A percentile compares a stretch with the other conserved stretches of the same genome.
Conservation (phyloP, 768 basidiomycete genomes). For the Tricholoma sp. region DNA sequence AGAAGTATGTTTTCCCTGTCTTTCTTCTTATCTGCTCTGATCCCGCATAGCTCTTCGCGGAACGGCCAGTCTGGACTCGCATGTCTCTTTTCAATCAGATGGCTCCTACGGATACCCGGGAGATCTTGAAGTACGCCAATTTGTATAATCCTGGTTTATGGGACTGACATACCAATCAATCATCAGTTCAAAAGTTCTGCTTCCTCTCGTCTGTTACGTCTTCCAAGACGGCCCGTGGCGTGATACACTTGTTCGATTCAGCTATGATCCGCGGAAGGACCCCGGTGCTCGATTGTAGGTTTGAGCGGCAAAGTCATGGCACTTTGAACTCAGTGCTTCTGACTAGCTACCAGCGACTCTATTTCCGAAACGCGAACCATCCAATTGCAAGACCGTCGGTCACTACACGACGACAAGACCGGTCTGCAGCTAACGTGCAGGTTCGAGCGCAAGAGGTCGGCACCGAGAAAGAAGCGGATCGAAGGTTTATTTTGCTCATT, state of each 20-base stretch:
- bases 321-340: not conserved
- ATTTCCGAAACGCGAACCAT: conserved; percentile 85
- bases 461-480: conserved; percentile 35
- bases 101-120: conserved; percentile 55
- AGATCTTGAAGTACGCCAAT: conserved; percentile 67
- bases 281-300: conserved; percentile 70
- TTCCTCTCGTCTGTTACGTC: conserved; percentile 80
- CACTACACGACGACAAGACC: conserved; percentile 60
- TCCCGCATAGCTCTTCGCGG: conserved; percentile 52
- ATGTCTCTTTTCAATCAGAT: conserved; percentile 82
- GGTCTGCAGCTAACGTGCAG: conserved; percentile 36
- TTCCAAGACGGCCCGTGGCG: conserved; percentile 95
- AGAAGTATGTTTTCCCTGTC: conserved; percentile 33
- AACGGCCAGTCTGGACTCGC: conserved; percentile 89
- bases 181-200: conserved; percentile 69
- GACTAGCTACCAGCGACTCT: conserved; percentile 81
- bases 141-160: not conserved
- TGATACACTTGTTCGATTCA: conserved; percentile 79
- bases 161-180: conserved; percentile 3
- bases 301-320: not conserved
- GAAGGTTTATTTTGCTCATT: conserved; percentile 30
- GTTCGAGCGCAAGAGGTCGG: conserved; percentile 34
- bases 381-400: conserved; percentile 75
- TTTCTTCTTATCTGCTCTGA: not conserved
- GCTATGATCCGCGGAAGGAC: conserved; percentile 85